phyloP scores from a whole-genome alignment of 257 asterid genomes.

The Ophiorrhiza pumila region DNA sequence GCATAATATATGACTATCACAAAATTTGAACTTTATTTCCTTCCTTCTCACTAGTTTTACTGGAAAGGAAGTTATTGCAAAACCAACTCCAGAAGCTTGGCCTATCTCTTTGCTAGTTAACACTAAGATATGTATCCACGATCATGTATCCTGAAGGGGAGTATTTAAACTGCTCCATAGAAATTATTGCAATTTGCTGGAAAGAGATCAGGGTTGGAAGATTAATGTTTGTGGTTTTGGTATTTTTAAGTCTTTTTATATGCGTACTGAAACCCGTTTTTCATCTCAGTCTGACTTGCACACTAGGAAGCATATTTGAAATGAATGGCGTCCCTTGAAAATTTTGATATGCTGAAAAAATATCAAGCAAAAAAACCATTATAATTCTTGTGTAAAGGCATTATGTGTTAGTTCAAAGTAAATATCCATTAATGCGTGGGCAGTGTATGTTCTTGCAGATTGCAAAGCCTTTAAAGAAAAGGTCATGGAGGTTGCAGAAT shows the following conservation, averaged over 20 bases:
- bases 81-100: background rate
- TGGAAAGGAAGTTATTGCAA: background rate
- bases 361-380: background rate
- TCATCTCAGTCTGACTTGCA: background rate
- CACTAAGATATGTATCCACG: background rate
- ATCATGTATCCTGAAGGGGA: background rate
- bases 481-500: conserved; percentile 66
- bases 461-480: conserved; percentile 72
- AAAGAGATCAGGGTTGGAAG: background rate
- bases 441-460: conserved; percentile 36
- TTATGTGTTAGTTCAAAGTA: background rate
- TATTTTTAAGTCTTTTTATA: background rate
- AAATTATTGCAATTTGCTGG: background rate
- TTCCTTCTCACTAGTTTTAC: background rate
- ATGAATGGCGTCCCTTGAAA: background rate
- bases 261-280: background rate
- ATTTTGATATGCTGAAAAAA: background rate
- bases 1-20: background rate
- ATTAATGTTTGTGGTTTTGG: background rate
- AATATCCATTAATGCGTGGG: background rate
- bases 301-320: background rate
- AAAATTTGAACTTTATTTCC: background rate
- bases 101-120: background rate
- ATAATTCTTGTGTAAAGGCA: background rate
- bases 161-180: background rate